Conservation (phyloP, 179 eudicot species). For the Kewa caespitosa region DNA sequence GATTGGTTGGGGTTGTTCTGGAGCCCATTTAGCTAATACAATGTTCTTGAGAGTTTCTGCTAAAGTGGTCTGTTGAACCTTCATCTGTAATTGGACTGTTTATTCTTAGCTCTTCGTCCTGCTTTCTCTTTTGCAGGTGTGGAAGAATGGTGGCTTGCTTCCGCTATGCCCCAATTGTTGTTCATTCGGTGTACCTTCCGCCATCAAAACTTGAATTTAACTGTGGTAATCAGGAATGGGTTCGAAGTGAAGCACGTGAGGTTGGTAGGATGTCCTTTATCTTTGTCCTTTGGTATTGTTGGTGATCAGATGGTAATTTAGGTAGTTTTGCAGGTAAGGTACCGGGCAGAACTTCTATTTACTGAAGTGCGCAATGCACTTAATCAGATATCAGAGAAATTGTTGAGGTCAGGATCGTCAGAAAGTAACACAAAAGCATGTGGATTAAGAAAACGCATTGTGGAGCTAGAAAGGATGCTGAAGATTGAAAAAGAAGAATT, state of each 20-base stretch:
- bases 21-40: background rate
- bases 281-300: background rate
- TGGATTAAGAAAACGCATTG: conserved; percentile 33
- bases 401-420: conserved; percentile 24
- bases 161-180: conserved; percentile 50
- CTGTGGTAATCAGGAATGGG: conserved; percentile 43
- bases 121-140: conserved; percentile 32
- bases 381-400: conserved; percentile 39
- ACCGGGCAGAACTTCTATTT: conserved; percentile 41
- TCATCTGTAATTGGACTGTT: background rate
- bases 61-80: background rate
- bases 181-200: conserved; percentile 47
- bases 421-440: conserved; percentile 30
- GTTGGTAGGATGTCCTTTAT: conserved; percentile 24
- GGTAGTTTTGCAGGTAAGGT: conserved; percentile 34
- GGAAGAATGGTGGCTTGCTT: conserved; percentile 61
- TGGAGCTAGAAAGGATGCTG: conserved; percentile 38
- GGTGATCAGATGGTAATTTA: background rate
- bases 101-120: background rate
- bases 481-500: conserved; percentile 47
- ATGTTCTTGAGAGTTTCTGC: background rate
- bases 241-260: conserved; percentile 39
- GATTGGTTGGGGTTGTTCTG: too few species aligned
- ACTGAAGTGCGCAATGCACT: conserved; percentile 45
- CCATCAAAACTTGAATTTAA: conserved; percentile 46